Percentiles rank a stretch among this genome's conserved stretches.
Conservation (phyloP, 768 basidiomycete species). For the Suillus subluteus region DNA sequence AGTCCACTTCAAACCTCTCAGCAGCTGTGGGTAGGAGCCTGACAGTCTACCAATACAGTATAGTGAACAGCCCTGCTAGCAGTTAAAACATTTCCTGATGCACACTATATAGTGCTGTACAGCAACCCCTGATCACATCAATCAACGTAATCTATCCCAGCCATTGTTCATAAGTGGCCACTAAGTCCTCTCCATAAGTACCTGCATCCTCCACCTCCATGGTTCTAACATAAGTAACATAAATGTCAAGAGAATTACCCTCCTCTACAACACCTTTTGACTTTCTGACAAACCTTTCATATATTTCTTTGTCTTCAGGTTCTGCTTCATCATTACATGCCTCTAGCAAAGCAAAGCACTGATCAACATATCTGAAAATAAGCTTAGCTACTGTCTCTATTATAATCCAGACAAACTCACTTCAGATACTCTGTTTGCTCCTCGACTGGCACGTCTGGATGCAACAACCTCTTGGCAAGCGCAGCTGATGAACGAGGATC, state of each 20-base stretch:
- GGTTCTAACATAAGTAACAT: slow-evolving; percentile 5
- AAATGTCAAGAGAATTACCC: background rate
- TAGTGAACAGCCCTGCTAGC: too few species aligned
- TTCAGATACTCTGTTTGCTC: slow-evolving; percentile 77
- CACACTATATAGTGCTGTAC: too few species aligned
- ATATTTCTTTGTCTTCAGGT: slow-evolving; percentile 60
- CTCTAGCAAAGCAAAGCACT: slow-evolving; percentile 67
- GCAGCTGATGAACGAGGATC: slow-evolving; percentile 53
- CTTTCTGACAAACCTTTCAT: slow-evolving; percentile 54
- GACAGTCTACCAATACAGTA: too few species aligned
- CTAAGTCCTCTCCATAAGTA: slow-evolving; percentile 2
- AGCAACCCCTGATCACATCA: too few species aligned
- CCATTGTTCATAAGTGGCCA: slow-evolving; percentile 6
- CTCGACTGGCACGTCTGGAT: slow-evolving; percentile 63
- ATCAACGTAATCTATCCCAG: background rate
- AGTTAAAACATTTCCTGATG: too few species aligned
- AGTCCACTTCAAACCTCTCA: background rate
- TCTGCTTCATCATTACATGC: slow-evolving; percentile 58
- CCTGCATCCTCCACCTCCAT: slow-evolving; percentile 1
- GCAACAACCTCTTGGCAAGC: slow-evolving; percentile 58
- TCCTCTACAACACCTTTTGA: slow-evolving; percentile 39
- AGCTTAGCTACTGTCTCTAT: slow-evolving; percentile 4
- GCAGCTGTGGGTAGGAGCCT: background rate
- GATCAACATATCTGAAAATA: slow-evolving; percentile 66
- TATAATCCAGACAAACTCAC: slow-evolving; percentile 38